Base-by-base conservation (phyloP, 805 yeast genomes). In the Monosporozyma solicola region DNA sequence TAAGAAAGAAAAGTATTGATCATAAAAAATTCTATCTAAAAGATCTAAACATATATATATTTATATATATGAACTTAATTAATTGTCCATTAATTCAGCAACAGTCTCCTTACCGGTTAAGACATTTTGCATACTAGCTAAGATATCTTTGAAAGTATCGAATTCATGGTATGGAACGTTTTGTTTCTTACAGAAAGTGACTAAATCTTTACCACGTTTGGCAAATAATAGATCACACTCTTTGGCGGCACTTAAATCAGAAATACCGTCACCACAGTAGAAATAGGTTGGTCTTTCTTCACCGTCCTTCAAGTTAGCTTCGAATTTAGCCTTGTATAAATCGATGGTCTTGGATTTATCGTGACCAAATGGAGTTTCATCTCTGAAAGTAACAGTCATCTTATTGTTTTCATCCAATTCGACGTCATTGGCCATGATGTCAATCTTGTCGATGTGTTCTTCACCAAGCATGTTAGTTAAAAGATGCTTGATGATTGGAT, bases 191-290 rank as follows among this genome's bases (percentile, higher is more conserved):
- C 98, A 94, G 73, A 82, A 92, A 41, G 83, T 84, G 60, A 92
- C 85, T 61, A 94, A 78, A 66, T 94, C 98, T 62, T 85, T 82
- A 49, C 97, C 99, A 58, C 82, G 81, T 73, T 90, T 92, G 47
- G 99, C 99, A 70, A 92, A 94, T 59, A 94, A 73, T 60, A 92
- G 75, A 69, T 94, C 92, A 43, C 99, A 90, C 70, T 94, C 97
- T 65, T 86, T 84, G 25, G 98, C 97, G 25, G 99, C 99, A 54
- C 89, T 81, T 60, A 94, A 75, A 69, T 94, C 99, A 47, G 95
- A 84, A 33, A 94, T 97, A 58, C 99, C 99, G 68, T 94, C 99
- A 54, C 99, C 99, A 64, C 96, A 87, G 74, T 94, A 94, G 68
- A 92, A 88, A 61, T 89, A 77, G 41, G 75, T 73, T 15, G 95